Percentiles rank a stretch among this genome's conserved stretches.
phyloP scores from a whole-genome alignment of 768 basidiomycete genomes.

The Ramaria sp. region DNA sequence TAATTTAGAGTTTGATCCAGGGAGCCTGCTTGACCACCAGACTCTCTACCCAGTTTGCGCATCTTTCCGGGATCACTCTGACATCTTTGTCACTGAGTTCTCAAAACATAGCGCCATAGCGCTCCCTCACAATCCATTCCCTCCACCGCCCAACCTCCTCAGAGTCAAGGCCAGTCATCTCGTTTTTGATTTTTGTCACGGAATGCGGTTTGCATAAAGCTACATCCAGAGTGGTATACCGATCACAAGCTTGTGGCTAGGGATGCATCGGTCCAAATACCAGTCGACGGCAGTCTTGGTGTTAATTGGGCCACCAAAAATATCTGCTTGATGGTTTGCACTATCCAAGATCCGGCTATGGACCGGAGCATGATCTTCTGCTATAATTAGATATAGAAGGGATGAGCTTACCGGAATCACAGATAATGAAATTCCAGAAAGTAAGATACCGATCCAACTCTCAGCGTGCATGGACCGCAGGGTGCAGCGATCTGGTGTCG shows the following conservation, averaged over 20 bases:
- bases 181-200: slow-evolving; percentile 59
- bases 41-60: slow-evolving; percentile 55
- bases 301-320: slow-evolving; percentile 58
- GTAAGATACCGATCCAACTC: slow-evolving; percentile 86
- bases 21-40: slow-evolving; percentile 63
- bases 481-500: slow-evolving; percentile 72
- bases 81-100: slow-evolving; percentile 71
- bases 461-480: slow-evolving; percentile 64
- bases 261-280: slow-evolving; percentile 63
- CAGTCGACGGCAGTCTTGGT: slow-evolving; percentile 54
- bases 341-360: slow-evolving; percentile 33
- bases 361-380: neutral
- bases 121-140: slow-evolving; percentile 63
- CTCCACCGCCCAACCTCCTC: slow-evolving; percentile 60
- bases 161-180: slow-evolving; percentile 78
- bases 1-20: slow-evolving; percentile 71
- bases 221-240: slow-evolving; percentile 91
- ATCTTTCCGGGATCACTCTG: slow-evolving; percentile 62
- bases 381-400: neutral
- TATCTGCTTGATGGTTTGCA: slow-evolving; percentile 66
- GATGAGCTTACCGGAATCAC: slow-evolving; percentile 37
- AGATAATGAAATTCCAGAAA: slow-evolving; percentile 98
- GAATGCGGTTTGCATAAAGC: slow-evolving; percentile 69
- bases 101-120: slow-evolving; percentile 89
- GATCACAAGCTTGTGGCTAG: slow-evolving; percentile 70